Base-by-base conservation (phyloP, 257 asterid species). In the Nicotiana tabacum region DNA sequence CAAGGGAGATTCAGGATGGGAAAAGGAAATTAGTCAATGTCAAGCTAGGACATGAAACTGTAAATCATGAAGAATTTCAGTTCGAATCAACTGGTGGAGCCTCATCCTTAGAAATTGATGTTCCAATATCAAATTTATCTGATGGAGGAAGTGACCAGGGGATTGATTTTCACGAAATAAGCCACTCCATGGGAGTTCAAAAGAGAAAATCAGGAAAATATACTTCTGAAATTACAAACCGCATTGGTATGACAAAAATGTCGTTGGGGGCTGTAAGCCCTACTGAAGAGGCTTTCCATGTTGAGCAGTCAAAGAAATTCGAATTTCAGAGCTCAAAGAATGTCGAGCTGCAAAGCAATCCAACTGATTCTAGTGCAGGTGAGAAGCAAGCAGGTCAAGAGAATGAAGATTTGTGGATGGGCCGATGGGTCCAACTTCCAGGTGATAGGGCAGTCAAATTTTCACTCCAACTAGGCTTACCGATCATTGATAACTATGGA, bases 401-500 rank as follows among this genome's bases (percentile, higher is more conserved):
- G 55, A 37, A 43, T 2, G 7, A 57, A 72, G 78, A 46, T 72
- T 12, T 27, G 8, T 72, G 60, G 18, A 72, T 24, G 78, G 78
- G 60, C 12, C 33, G 12, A 46, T 72, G 78, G 78, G 60, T 72
- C 58, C 13, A 72, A 24, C 78, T 72, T 43, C 78, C 60, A 46
- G 58, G 16, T 72, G 78, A 58, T 58, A 24, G 17, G 29, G 78
- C 48, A 43, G 78, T 72, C 60, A 46, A 0, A 0, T 21, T 46
- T 72, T 72, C 60, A 2, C 78, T 43, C 21, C 5, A 72, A 72
- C 21, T 72, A 35, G 78, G 78, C 57, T 29, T 72, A 46, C 78
- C 60, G 46, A 46, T 72, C 60, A 72, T 72, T 12, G 78, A 72
- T 72, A 72, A 24, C 58, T 72, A 72, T 72, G 78, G 78, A 46